These are phyloP conservation scores for Suillus fuscotomentosus DNA, from an alignment of 768 basidiomycete species.

Conservation along the genomic window DNA sequence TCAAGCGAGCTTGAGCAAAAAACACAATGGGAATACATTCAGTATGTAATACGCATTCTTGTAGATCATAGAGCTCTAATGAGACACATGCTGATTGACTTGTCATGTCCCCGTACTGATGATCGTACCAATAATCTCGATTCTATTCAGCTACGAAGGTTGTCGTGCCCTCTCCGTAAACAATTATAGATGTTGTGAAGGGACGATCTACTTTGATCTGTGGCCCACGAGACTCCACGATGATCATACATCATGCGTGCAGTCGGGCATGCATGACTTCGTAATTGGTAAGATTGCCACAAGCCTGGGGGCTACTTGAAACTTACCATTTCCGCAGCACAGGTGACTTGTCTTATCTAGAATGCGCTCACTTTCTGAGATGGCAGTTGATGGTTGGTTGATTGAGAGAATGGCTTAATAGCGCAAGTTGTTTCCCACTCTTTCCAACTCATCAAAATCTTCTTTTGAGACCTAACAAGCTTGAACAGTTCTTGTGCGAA, in stretches of 20 bases:
- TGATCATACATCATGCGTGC: neutral
- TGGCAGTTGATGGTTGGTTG: conserved; percentile 2
- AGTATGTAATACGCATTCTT: conserved; percentile 4
- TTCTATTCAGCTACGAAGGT: neutral
- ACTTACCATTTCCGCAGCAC: neutral
- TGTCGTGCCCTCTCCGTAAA: neutral
- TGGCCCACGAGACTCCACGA: neutral
- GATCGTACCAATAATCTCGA: neutral
- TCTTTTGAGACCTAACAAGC: neutral
- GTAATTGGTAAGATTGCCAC: neutral
- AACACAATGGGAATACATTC: neutral
- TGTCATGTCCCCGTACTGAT: neutral
- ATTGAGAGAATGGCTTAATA: neutral
- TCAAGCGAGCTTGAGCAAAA: neutral
- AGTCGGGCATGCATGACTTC: neutral
- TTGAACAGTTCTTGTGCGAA: conserved; percentile 6
- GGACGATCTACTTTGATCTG: neutral
- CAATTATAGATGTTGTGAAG: neutral
- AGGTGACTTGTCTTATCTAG: neutral
- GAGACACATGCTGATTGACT: neutral
- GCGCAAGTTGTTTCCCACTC: neutral
- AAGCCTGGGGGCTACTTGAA: neutral
- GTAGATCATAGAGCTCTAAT: neutral
- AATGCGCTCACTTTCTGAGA: neutral
- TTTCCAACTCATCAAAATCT: neutral